Base-by-base conservation (phyloP, 805 yeast genomes). In the Candida adriatica region DNA sequence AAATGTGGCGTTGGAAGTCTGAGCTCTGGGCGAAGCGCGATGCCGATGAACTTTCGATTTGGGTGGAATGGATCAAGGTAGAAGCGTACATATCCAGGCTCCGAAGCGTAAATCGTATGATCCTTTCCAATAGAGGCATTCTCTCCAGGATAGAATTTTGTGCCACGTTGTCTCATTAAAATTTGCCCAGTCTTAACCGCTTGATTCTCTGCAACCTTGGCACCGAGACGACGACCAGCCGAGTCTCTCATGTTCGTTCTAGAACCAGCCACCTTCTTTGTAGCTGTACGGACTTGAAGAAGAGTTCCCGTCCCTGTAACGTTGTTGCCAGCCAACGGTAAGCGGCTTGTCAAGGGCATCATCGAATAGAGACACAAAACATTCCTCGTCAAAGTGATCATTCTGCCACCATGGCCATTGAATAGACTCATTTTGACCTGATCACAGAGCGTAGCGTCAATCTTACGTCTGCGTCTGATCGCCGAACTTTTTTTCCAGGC, bases 1-100 rank as follows among this genome's bases (percentile, higher is more conserved):
- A 88, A 90, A 56, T 92, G 97, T 6, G 90, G 83, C 11, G 85
- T 76, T 25, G 98, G 98, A 22, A 90, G 68, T 39, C 65, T 62
- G 21, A 72, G 59, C 2, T 77, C 81, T 37, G 69, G 68, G 23
- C 61, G 62, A 31, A 92, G 66, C 1, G 95, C 87, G 23, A 92
- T 77, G 24, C 98, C 98, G 42, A 87, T 82, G 52, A 84, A 85
- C 53, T 78, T 81, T 53, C 96, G 76, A 55, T 76, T 74, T 26
- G 97, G 96, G 53, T 92, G 97, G 68, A 92, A 92, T 5, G 98
- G 97, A 63, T 92, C 96, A 39, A 79, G 62, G 59, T 92, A 92
- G 60, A 74, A 92, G 42, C 94, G 73, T 18, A 90, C 96, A 55
- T 66, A 86, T 16, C 98, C 98, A 3, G 96, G 95, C 53, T 92